Conservation (phyloP, 1,284 basidiomycete species). For the Papiliotrema flavescens region DNA sequence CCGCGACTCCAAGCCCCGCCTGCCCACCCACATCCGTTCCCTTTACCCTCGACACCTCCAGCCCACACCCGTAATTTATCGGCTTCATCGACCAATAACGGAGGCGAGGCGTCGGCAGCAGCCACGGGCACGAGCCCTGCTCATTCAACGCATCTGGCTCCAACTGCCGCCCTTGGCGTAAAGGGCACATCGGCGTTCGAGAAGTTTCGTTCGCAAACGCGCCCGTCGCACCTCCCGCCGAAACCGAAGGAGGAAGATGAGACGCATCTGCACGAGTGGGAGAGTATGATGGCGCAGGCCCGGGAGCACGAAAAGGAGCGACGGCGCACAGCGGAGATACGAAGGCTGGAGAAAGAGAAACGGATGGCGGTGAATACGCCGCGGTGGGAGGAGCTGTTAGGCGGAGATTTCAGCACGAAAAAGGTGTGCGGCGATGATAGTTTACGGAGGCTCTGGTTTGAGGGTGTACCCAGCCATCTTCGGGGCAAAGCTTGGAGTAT, state of each 20-base stretch:
- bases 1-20: constrained; percentile 36
- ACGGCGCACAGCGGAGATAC: constrained; percentile 20
- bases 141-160: constrained; percentile 7
- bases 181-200: constrained; percentile 43
- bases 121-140: not conserved
- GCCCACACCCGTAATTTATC: not conserved
- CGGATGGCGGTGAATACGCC: constrained; percentile 32
- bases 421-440: constrained; percentile 41
- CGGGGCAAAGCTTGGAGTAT: constrained; percentile 82
- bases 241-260: constrained; percentile 75
- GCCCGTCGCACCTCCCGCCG: constrained; percentile 78
- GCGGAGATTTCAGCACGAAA: constrained; percentile 20
- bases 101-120: too few relatives aligned
- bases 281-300: constrained; percentile 71
- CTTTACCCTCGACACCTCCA: constrained; percentile 23
- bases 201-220: constrained; percentile 51
- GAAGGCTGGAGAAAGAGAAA: constrained; percentile 35
- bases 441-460: constrained; percentile 82
- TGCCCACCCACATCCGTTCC: constrained; percentile 43
- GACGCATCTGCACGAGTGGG: constrained; percentile 83
- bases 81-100: constrained; percentile 3
- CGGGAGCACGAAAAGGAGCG: constrained; percentile 34
- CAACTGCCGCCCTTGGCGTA: constrained; percentile 21
- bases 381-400: constrained; percentile 40
- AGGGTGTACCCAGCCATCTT: constrained; percentile 80